Conservation (phyloP, 495 filamentous ascomycete genomes). For the Hypoxylon subgilvum region DNA sequence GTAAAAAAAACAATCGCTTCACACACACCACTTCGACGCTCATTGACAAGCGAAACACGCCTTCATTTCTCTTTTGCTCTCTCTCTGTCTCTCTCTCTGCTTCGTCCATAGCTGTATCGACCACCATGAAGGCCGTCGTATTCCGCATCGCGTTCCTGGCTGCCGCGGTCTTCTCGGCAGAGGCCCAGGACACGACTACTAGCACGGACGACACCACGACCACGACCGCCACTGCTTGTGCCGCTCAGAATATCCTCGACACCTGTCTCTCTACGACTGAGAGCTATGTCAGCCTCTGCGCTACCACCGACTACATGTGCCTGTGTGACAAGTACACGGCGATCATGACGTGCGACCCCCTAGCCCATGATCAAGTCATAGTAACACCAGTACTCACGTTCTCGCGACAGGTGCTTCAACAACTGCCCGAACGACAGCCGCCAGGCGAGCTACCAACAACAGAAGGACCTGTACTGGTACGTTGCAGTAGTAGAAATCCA, state of each 20-base stretch:
- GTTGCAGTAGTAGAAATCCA: background rate
- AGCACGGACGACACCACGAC: conserved; percentile 10
- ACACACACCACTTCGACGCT: background rate
- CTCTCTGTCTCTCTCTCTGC: background rate
- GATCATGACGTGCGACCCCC: conserved; percentile 46
- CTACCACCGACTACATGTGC: conserved; percentile 47
- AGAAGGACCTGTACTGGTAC: conserved; percentile 51
- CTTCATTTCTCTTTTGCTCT: background rate
- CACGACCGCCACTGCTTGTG: conserved; percentile 41
- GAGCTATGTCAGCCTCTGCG: conserved; percentile 46
- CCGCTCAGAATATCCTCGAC: conserved; percentile 53
- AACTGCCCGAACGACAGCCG: conserved; percentile 55
- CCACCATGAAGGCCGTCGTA: conserved; percentile 47
- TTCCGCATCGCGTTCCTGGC: conserved; percentile 43
- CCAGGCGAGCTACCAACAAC: conserved; percentile 30
- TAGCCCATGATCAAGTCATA: conserved; percentile 1
- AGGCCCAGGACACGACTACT: conserved; percentile 9
- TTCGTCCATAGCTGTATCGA: background rate
- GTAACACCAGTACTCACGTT: background rate
- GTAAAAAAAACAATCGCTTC: background rate
- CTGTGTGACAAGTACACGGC: conserved; percentile 45
- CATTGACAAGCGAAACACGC: background rate
- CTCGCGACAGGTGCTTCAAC: conserved; percentile 50
- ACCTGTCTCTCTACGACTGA: conserved; percentile 49
- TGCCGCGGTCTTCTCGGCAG: conserved; percentile 28